Conservation (phyloP, 2,329 filamentous ascomycete genomes). For the Pestalotiopsis sp. region DNA sequence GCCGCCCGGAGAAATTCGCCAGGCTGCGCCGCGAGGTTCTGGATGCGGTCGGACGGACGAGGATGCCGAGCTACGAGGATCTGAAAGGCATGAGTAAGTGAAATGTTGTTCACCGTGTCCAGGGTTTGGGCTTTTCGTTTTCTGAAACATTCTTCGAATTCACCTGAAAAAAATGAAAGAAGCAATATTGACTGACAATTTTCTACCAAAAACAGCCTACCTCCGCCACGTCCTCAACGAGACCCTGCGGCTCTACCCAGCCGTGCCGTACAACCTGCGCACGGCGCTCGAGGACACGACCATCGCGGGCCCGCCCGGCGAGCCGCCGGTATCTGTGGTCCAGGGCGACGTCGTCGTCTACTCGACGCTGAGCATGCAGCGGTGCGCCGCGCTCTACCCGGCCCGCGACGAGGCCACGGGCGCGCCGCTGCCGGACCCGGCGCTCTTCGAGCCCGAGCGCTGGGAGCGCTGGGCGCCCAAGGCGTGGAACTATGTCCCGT, state of each 20-base stretch:
- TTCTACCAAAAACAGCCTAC: conserved; percentile 43
- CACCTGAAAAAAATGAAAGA: too few relatives aligned
- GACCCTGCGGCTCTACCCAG: conserved; percentile 48
- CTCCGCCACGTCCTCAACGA: conserved; percentile 56
- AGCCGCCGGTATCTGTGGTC: conserved; percentile 44
- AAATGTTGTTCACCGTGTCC: too few relatives aligned
- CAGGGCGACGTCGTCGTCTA: conserved; percentile 51
- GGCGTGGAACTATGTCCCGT: conserved; percentile 58
- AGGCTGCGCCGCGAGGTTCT: conserved; percentile 66
- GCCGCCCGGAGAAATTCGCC: conserved; percentile 56
- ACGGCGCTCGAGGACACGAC: conserved; percentile 28
- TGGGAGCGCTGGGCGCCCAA: conserved; percentile 55
- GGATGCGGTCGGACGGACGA: conserved; percentile 52
- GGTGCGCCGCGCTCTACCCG: conserved; percentile 50
- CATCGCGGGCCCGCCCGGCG: conserved; percentile 24
- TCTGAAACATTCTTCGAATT: too few relatives aligned
- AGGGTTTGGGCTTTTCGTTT: too few relatives aligned
- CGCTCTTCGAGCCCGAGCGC: conserved; percentile 50
- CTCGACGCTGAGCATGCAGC: conserved; percentile 55
- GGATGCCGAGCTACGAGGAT: conserved; percentile 60
- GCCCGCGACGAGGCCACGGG: conserved; percentile 34
- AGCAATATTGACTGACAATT: neutral
- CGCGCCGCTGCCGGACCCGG: conserved; percentile 34
- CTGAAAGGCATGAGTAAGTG: conserved; percentile 64
- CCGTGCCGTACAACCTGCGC: conserved; percentile 58